Evolutionary conservation across 2,329 filamentous ascomycete species (phyloP).

Genomic region (Coccinonectria pachysandricola): DNA sequence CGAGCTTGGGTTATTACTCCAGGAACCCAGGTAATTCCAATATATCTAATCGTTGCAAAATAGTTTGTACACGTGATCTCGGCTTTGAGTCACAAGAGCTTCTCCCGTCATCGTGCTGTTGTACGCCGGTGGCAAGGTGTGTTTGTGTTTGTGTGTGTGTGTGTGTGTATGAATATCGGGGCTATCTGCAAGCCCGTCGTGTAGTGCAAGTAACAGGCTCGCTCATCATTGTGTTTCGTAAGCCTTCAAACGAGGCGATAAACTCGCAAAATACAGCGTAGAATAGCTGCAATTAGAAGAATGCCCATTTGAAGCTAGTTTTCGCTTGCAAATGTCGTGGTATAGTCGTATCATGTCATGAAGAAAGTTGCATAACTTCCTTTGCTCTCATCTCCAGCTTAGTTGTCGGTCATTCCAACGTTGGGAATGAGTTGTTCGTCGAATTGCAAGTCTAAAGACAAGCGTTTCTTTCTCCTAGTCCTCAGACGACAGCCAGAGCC

Average conservation of each 20-base stretch:
- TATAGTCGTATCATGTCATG: conserved; percentile 18
- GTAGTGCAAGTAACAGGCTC: conserved; percentile 4
- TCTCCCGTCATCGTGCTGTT: conserved; percentile 4
- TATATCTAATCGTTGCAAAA: conserved; percentile 20
- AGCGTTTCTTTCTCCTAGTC: too few species aligned
- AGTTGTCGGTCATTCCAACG: conserved; percentile 7
- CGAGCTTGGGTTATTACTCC: conserved; percentile 19
- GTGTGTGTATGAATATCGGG: too few species aligned
- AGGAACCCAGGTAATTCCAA: conserved; percentile 17
- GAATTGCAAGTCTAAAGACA: too few species aligned
- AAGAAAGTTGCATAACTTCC: too few species aligned
- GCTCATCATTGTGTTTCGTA: too few species aligned
- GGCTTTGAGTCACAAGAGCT: conserved; percentile 15
- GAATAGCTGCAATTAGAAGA: too few species aligned
- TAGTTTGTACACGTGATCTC: conserved; percentile 23
- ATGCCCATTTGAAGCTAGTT: conserved; percentile 12
- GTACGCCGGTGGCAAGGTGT: too few species aligned
- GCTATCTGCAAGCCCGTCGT: too few species aligned
- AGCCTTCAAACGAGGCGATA: too few species aligned
- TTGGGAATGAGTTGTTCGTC: conserved; percentile 4
- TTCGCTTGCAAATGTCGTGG: conserved; percentile 18
- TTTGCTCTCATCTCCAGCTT: conserved; percentile 4
- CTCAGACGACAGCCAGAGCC: conserved; percentile 24
- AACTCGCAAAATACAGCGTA: conserved; percentile 8
- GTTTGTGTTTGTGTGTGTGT: too few species aligned